Base-by-base conservation (phyloP, 2,329 filamentous ascomycete genomes). In the Ophiosphaerella narmari region DNA sequence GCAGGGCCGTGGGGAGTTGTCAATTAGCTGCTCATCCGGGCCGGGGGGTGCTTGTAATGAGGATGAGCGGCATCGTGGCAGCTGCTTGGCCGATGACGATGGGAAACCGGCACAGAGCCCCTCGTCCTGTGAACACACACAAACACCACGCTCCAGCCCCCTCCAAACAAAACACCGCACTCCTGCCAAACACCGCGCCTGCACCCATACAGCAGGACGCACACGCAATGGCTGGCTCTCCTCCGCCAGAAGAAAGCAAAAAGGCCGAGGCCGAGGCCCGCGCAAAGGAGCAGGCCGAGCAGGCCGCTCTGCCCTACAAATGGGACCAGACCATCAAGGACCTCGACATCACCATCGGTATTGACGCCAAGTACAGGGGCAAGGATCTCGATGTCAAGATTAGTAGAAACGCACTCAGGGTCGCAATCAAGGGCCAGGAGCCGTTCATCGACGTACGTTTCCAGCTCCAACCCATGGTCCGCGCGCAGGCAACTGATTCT, bases 301-400 rank as follows among this genome's bases (percentile, higher is more conserved):
- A 99, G 79, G 88, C 86, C 36, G 84, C 87, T 21, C 86, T 99
- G 36, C 94, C 94, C 1, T 99, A 99, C 86, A 94, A 95, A 78
- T 99, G 94, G 94, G 89, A 84, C 9, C 94, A 99, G 78, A 92
- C 89, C 21, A 96, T 99, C 72, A 82, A 82, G 62, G 94, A 97
- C 70, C 78, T 97, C 53, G 90, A 96, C 70, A 77, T 97, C 66
- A 87, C 82, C 43, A 82, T 95, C 51, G 79, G 83, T 24, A 85
- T 99, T 1, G 88, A 93, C 0, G 88, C 82, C 21, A 96, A 92
- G 74, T 79, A 93, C 62, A 95, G 95, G 76, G 90, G 86, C 34
- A 84, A 83, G 62, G 94, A 99, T 71, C 77, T 99, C 32, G 85
- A 89, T 50, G 86, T 99, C 48, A 86, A 89, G 48, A 82, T 99